These are phyloP conservation scores for Kwoniella botswanensis DNA, from an alignment of 768 basidiomycete genomes.

Conservation along the genomic window DNA sequence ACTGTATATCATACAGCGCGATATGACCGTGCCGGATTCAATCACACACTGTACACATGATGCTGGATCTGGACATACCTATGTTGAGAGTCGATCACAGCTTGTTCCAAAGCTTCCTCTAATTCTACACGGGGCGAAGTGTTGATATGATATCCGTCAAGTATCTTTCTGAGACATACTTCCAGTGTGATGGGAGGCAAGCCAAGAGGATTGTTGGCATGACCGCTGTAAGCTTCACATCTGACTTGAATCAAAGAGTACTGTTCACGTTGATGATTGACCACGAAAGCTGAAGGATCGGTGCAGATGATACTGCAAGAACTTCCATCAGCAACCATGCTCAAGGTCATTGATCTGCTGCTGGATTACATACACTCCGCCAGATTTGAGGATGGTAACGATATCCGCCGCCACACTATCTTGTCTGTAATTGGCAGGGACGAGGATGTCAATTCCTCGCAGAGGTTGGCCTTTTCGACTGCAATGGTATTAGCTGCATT, in stretches of 20 bases:
- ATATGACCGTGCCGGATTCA: too few species aligned
- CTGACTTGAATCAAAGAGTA: background rate
- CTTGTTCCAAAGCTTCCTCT: background rate
- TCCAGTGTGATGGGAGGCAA: background rate
- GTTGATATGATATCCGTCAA: background rate
- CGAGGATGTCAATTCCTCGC: background rate
- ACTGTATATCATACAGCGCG: too few species aligned
- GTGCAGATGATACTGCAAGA: background rate
- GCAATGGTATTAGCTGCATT: too few species aligned
- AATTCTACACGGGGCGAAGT: background rate
- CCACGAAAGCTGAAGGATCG: background rate
- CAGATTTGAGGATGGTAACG: background rate
- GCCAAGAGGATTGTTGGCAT: background rate
- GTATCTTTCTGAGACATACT: background rate
- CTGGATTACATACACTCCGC: background rate
- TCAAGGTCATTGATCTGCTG: background rate
- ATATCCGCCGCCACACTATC: background rate
- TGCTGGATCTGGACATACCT: background rate
- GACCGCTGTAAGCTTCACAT: background rate
- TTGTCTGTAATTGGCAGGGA: background rate
- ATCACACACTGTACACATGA: too few species aligned
- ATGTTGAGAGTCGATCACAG: background rate
- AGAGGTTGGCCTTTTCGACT: background rate
- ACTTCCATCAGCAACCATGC: background rate
- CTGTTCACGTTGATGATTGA: background rate